Base-by-base conservation (phyloP, 2,329 filamentous ascomycete species). In the Xylariaceae sp. region DNA sequence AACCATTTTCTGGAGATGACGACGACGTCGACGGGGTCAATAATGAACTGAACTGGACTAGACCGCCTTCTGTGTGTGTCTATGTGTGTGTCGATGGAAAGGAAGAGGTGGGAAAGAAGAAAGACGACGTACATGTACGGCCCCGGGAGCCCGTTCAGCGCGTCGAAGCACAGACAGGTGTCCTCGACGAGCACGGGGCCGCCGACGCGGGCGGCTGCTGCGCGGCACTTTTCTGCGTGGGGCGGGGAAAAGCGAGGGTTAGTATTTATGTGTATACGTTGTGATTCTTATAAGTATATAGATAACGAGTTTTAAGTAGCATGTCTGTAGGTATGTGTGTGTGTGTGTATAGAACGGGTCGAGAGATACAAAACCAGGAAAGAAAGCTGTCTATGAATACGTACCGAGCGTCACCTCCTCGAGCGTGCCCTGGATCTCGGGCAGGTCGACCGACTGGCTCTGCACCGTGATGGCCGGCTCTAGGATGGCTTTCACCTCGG, bases 1-100 rank as follows among this genome's bases (percentile, higher is more conserved):
- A 99, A 99, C 86, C 91, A 96, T 81, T 99, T 99, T 65, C 93
- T 97, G 67, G 20, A 37, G n/a, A n/a, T 41, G n/a, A n/a, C n/a
- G n/a, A 26, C 23, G 4, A 26, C 23, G 23, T 26, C 23, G n/a
- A n/a, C n/a, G n/a, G n/a, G n/a, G n/a, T n/a, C n/a, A n/a, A n/a
- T 26, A 26, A 26, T 26, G 4, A 26, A 9, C 23, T 26, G 9
- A 4, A 4, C 23, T 4, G 4, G 4, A 26, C 23, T 26, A 26
- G 23, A 26, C 23, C 9, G 23, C 23, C 9, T 26, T 26, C 9
- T 26, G 23, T 26, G 23, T 26, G 23, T 26, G 23, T 26, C 23
- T n/a, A n/a, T n/a, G n/a, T n/a, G n/a, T 48, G 20, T 14, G 10
- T 43, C 10, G 40, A 21, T 41, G 20, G 51, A 20, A 20, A 19